Evolutionary conservation across 257 asterid species (phyloP).

Genomic region (Solanum chiquidenum): DNA sequence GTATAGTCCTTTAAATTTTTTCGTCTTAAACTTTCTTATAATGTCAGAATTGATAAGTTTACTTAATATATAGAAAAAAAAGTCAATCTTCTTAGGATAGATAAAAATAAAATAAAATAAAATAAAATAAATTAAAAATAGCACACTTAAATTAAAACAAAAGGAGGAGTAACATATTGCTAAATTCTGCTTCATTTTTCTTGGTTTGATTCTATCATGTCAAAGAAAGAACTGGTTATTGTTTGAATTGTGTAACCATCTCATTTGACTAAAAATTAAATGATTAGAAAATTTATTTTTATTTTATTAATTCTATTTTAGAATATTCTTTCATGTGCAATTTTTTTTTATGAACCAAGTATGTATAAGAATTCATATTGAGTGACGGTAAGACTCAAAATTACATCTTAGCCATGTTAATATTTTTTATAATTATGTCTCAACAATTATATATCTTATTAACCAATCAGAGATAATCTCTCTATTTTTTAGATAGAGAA

Average conservation of each 20-base stretch:
- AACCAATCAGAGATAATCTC: not conserved
- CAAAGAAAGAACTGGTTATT: too few species aligned
- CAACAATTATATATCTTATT: not conserved
- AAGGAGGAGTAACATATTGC: too few species aligned
- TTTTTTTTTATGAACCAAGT: not conserved
- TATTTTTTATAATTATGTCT: not conserved
- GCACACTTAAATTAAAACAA: too few species aligned
- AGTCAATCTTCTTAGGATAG: too few species aligned
- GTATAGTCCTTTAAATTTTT: not conserved
- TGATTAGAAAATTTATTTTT: not conserved
- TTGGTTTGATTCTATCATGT: too few species aligned
- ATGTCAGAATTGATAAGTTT: not conserved
- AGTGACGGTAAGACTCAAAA: not conserved
- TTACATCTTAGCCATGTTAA: not conserved
- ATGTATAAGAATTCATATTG: not conserved
- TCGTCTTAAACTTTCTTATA: too few species aligned
- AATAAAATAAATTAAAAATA: too few species aligned
- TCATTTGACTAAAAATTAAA: not conserved
- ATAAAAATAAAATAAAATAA: too few species aligned
- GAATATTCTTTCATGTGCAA: not conserved
- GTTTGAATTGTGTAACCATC: too few species aligned
- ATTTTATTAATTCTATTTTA: not conserved
- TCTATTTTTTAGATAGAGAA: too few species aligned
- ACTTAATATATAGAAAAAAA: too few species aligned
- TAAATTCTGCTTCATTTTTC: too few species aligned